These are phyloP conservation scores for Trametes polyzona DNA, from an alignment of 1,284 basidiomycete genomes.

Conservation along the genomic window DNA sequence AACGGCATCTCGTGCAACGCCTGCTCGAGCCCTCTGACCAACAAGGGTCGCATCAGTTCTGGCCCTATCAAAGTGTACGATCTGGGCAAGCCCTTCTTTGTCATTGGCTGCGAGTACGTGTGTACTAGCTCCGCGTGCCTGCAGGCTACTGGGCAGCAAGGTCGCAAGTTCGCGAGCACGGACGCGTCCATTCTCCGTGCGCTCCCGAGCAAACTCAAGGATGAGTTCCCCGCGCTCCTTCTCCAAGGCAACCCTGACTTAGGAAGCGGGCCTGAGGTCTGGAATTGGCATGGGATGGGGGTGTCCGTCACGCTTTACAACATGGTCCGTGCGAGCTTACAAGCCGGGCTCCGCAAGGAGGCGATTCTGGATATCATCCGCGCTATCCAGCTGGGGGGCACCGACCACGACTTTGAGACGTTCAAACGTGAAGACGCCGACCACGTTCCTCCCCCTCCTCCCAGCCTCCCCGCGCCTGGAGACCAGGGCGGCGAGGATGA, in stretches of 20 bases:
- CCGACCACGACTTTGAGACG: slow-evolving; percentile 37
- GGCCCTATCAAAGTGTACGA: slow-evolving; percentile 78
- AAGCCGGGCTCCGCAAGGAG: slow-evolving; percentile 59
- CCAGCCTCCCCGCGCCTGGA: neutral
- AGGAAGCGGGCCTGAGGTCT: slow-evolving; percentile 58
- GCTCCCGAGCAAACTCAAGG: slow-evolving; percentile 63
- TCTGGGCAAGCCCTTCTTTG: slow-evolving; percentile 74
- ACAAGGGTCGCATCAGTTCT: slow-evolving; percentile 67
- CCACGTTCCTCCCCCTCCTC: slow-evolving; percentile 26
- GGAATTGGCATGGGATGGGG: slow-evolving; percentile 74
- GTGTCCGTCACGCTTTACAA: slow-evolving; percentile 72
- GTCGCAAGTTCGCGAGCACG: slow-evolving; percentile 67
- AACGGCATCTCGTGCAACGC: slow-evolving; percentile 72
- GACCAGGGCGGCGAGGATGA: slow-evolving; percentile 39
- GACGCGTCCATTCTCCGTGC: slow-evolving; percentile 69
- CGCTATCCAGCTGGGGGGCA: slow-evolving; percentile 57
- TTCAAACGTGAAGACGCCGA: slow-evolving; percentile 34
- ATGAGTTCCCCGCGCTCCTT: slow-evolving; percentile 71
- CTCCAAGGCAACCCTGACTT: slow-evolving; percentile 52
- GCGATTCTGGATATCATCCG: slow-evolving; percentile 58
- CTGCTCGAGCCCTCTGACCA: slow-evolving; percentile 58
- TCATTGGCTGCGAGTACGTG: slow-evolving; percentile 78
- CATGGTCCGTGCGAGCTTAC: slow-evolving; percentile 60
- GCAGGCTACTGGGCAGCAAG: slow-evolving; percentile 45
- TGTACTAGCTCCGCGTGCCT: slow-evolving; percentile 57